phyloP scores from a whole-genome alignment of 176 grass and related monocot species.

The Zea mays region Zm-B73-REFERENCE-NAM-5.0 NC_050105.1:109842001-109842500 shows the following conservation, averaged over 20 bases:
- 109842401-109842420: no score
- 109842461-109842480: no score
- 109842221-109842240: neutral
- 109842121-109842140: neutral
- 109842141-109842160: neutral
- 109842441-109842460: no score
- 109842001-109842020: neutral
- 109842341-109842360: neutral
- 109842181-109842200: neutral
- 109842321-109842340: neutral
- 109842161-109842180: neutral
- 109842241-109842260: neutral
- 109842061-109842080: neutral
- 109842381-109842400: no score
- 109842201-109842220: neutral
- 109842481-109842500: no score
- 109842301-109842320: neutral
- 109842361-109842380: no score
- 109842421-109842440: no score
- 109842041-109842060: neutral
- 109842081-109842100: neutral
- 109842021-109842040: neutral
- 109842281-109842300: neutral
- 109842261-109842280: neutral
- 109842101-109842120: neutral